Percentiles rank a stretch among this genome's conserved stretches.
phyloP scores from a whole-genome alignment of 192 early-diverging fungal genomes.

The Rhizoclosmatium globosum region DNA sequence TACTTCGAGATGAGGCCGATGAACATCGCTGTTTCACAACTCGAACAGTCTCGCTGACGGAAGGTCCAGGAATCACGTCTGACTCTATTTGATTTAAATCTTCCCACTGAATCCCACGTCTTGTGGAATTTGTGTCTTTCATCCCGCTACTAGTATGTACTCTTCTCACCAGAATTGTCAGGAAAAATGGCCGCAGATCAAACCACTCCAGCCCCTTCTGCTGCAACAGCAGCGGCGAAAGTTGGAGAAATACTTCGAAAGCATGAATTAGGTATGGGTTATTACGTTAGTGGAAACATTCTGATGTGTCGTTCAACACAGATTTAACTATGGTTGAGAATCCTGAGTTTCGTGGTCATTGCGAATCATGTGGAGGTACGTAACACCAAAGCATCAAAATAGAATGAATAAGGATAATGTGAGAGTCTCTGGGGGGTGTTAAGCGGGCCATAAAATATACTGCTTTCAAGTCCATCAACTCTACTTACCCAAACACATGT shows the following conservation, averaged over 20 bases:
- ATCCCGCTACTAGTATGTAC: too few relatives aligned
- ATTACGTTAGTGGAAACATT: neutral
- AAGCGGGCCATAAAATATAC: too few relatives aligned
- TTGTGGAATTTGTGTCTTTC: too few relatives aligned
- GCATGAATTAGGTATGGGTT: constrained; percentile 9
- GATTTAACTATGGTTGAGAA: constrained; percentile 33
- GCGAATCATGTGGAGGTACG: constrained; percentile 21
- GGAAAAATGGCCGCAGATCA: neutral
- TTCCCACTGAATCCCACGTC: too few relatives aligned
- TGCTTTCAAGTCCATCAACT: neutral
- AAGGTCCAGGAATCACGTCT: too few relatives aligned
- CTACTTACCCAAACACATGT: neutral
- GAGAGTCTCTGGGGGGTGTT: too few relatives aligned
- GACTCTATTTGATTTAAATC: too few relatives aligned
- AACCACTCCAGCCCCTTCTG: neutral
- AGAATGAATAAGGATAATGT: too few relatives aligned
- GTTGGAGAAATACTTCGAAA: constrained; percentile 1
- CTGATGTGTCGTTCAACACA: neutral
- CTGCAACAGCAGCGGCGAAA: neutral
- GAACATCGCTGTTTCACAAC: neutral
- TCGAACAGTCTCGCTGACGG: neutral
- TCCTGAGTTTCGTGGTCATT: constrained; percentile 33
- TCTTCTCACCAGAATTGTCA: too few relatives aligned
- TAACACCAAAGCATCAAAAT: constrained; percentile 2
- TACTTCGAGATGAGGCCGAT: neutral